phyloP scores from a whole-genome alignment of 2,329 filamentous ascomycete species.

The Nigrospora oryzae region DNA sequence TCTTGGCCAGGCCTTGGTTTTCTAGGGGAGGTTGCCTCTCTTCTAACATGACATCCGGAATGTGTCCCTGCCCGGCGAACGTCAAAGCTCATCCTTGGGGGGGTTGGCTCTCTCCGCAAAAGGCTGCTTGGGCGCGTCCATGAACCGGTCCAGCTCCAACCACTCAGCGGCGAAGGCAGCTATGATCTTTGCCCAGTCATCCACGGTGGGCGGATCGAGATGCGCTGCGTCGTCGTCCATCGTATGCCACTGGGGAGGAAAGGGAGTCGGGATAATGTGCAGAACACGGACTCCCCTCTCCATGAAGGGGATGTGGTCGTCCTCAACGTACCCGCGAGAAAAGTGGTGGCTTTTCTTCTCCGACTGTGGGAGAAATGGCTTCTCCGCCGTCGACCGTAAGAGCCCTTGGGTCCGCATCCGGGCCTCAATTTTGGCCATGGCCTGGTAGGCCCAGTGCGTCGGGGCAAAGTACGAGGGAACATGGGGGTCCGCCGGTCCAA shows the following conservation, averaged over 20 bases:
- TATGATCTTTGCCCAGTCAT: constrained; percentile 82
- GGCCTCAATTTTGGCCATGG: constrained; percentile 64
- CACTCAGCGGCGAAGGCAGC: constrained; percentile 84
- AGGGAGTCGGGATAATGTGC: constrained; percentile 79
- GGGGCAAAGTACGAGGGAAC: constrained; percentile 83
- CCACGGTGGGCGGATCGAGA: constrained; percentile 68
- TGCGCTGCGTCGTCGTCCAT: constrained; percentile 77
- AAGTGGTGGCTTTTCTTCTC: constrained; percentile 44
- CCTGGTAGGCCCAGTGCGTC: constrained; percentile 88
- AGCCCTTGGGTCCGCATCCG: constrained; percentile 60
- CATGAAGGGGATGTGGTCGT: constrained; percentile 93
- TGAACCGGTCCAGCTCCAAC: constrained; percentile 58
- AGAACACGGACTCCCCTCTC: constrained; percentile 76
- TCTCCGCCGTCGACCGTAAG: constrained; percentile 36
- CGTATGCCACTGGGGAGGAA: constrained; percentile 81
- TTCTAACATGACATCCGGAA: too few relatives aligned
- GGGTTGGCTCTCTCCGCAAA: too few relatives aligned
- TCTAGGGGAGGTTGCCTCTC: too few relatives aligned
- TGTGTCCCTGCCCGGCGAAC: too few relatives aligned
- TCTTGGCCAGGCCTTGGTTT: too few relatives aligned
- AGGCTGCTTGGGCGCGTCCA: constrained; percentile 6
- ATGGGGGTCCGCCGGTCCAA: constrained; percentile 59
- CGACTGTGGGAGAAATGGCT: constrained; percentile 57
- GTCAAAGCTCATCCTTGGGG: too few relatives aligned
- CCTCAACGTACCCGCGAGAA: constrained; percentile 50